Conservation (phyloP, 2,329 filamentous ascomycete genomes). For the Pestalotiopsis sp. region DNA sequence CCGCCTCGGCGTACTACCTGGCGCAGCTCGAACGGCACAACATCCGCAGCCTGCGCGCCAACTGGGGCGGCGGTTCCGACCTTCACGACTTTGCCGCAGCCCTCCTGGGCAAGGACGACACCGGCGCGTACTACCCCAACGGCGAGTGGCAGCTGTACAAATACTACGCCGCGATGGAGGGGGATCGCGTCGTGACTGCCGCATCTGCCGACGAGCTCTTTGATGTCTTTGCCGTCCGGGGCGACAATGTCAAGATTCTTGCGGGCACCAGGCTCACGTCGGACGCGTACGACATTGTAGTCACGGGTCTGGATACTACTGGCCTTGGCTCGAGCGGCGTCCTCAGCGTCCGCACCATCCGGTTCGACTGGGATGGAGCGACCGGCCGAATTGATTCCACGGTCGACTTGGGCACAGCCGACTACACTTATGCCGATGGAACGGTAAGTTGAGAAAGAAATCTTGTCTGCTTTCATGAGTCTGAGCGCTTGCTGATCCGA, state of each 20-base stretch:
- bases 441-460: background rate
- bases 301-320: background rate
- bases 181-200: background rate
- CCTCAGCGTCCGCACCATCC: background rate
- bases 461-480: background rate
- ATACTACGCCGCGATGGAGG: background rate
- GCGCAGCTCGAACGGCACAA: constrained; percentile 48
- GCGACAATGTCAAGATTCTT: background rate
- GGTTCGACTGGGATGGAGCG: background rate
- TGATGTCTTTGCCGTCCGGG: background rate
- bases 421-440: background rate
- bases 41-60: constrained; percentile 43
- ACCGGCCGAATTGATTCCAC: background rate
- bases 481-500: background rate
- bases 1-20: constrained; percentile 47
- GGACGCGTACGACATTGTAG: background rate
- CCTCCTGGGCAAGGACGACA: constrained; percentile 35
- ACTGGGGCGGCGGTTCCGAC: constrained; percentile 42
- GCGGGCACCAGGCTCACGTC: background rate
- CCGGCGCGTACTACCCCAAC: background rate
- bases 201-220: background rate
- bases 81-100: constrained; percentile 48
- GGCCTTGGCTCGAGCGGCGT: background rate
- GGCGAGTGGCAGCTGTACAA: constrained; percentile 5
- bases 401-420: background rate